Conservation (phyloP, 2,329 filamentous ascomycete genomes). For the Penicillium sp. region DNA sequence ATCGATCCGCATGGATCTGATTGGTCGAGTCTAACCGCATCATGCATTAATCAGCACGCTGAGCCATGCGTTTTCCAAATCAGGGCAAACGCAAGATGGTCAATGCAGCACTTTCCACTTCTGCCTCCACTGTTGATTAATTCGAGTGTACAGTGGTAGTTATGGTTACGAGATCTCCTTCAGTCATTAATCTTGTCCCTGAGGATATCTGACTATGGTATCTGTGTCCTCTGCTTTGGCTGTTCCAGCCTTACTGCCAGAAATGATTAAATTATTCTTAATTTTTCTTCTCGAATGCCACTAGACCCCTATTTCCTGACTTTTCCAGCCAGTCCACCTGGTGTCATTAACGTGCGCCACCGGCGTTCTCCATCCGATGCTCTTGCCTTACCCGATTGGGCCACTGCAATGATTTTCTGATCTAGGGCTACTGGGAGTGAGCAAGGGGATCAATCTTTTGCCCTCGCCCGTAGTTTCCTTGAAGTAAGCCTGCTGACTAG, state of each 20-base stretch:
- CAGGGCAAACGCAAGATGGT: conserved; percentile 9
- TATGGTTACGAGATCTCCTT: neutral
- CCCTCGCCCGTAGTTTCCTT: neutral
- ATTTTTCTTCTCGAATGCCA: neutral
- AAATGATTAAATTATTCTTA: neutral
- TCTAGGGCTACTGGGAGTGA: neutral
- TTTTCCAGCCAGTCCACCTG: too few relatives aligned
- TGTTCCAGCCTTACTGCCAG: neutral
- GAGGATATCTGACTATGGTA: too few relatives aligned
- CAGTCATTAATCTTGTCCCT: neutral
- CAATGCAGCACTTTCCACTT: neutral
- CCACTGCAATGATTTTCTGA: neutral
- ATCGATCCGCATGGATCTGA: neutral
- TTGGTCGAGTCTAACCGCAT: conserved; percentile 4
- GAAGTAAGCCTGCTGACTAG: neutral
- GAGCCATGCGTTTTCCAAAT: conserved; percentile 21
- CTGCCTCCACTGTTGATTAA: too few relatives aligned
- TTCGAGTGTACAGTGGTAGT: too few relatives aligned
- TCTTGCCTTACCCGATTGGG: neutral
- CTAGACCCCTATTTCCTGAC: neutral
- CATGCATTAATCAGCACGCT: conserved; percentile 4
- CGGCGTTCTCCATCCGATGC: neutral
- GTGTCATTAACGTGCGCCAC: conserved; percentile 2
- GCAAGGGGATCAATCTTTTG: neutral
- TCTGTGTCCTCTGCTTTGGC: neutral